phyloP scores from a whole-genome alignment of 2,329 filamentous ascomycete species.

The Pseudocercospora fijiensis region DNA sequence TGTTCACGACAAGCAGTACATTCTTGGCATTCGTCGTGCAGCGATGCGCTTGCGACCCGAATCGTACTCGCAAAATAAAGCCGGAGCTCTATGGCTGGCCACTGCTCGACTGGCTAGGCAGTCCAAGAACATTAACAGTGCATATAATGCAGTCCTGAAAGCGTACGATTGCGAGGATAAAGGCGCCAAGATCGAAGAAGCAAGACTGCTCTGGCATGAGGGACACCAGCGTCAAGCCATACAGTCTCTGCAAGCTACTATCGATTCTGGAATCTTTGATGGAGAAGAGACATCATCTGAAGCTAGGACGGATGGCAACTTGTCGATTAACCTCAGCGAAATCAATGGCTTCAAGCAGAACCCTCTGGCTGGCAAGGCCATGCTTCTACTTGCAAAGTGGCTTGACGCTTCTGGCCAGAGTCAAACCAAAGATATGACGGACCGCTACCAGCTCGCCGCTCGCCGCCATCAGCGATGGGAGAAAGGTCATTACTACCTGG shows the following conservation, averaged over 20 bases:
- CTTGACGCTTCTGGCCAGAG: constrained; percentile 93
- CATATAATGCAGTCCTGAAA: constrained; percentile 90
- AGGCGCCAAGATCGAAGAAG: constrained; percentile 90
- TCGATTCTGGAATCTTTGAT: constrained; percentile 73
- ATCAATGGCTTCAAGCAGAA: constrained; percentile 50
- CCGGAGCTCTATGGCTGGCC: constrained; percentile 80
- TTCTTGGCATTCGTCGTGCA: constrained; percentile 81
- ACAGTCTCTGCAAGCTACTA: constrained; percentile 82
- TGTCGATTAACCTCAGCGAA: constrained; percentile 15
- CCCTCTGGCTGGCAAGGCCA: constrained; percentile 70
- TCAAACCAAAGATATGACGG: constrained; percentile 73
- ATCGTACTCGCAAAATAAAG: constrained; percentile 66
- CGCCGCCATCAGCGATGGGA: constrained; percentile 74
- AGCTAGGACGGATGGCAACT: constrained; percentile 12
- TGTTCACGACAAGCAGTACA: constrained; percentile 87
- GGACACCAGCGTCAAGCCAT: constrained; percentile 94
- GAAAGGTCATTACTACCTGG: constrained; percentile 95
- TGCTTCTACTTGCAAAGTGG: constrained; percentile 93
- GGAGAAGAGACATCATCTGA: constrained; percentile 19
- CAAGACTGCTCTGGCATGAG: constrained; percentile 87
- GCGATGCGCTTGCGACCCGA: constrained; percentile 58
- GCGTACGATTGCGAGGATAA: constrained; percentile 81
- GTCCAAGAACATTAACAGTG: constrained; percentile 76
- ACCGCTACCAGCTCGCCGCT: constrained; percentile 81
- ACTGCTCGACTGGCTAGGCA: constrained; percentile 86